phyloP scores from a whole-genome alignment of 345 rosid genomes.

The Fremontodendron californicum region DNA sequence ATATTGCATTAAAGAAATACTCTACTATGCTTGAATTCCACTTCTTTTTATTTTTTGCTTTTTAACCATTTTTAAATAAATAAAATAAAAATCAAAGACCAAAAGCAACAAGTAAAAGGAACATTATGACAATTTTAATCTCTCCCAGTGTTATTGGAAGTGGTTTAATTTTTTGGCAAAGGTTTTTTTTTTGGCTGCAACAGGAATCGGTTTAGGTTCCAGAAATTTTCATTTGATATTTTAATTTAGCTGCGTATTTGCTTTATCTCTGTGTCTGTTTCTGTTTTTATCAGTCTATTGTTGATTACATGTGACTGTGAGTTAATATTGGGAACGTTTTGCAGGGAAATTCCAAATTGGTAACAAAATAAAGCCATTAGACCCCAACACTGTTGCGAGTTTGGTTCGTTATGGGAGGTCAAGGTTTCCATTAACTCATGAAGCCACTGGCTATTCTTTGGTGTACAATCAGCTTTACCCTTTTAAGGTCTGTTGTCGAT shows the following conservation, averaged over 20 bases:
- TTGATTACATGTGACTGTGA: not conserved
- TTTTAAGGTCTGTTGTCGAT: constrained; percentile 45
- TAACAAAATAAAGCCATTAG: constrained; percentile 37
- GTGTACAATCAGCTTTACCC: constrained; percentile 68
- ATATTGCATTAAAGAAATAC: no score
- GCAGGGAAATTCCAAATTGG: constrained; percentile 62
- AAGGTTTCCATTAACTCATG: constrained; percentile 13
- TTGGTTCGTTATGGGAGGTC: constrained; percentile 56
- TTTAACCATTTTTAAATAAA: no score
- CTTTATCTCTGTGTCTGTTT: not conserved
- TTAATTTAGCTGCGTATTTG: not conserved
- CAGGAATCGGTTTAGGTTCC: not conserved
- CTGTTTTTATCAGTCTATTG: not conserved
- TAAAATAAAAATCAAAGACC: no score
- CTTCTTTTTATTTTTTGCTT: no score
- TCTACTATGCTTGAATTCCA: no score
- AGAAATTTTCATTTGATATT: not conserved
- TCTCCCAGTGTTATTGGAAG: no score
- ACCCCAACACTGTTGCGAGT: constrained; percentile 48
- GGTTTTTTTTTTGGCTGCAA: not conserved
- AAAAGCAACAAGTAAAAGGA: no score
- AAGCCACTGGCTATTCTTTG: constrained; percentile 55
- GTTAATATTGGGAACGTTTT: not conserved
- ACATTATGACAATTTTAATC: no score
- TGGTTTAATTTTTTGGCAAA: not conserved